Evolutionary conservation across 163 green algal species (phyloP).

Genomic region (Scenedesmus sp.): DNA sequence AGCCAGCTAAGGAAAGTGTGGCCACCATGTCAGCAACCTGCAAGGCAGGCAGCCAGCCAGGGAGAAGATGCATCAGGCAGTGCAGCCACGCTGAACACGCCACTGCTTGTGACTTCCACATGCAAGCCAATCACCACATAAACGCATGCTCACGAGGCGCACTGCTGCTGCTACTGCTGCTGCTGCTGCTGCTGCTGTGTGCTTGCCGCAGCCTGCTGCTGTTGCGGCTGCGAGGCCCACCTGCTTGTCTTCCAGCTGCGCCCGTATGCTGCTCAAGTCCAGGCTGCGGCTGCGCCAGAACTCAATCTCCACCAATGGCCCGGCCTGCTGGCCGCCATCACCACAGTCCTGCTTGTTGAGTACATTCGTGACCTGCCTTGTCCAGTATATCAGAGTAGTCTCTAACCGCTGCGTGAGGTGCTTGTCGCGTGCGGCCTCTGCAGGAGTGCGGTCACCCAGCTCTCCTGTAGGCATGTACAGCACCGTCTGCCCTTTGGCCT

Average conservation of each 20-base stretch:
- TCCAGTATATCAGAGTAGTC: constrained; percentile 90
- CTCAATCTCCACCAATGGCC: constrained; percentile 82
- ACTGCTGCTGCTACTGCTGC: background rate
- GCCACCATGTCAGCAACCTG: constrained; percentile 67
- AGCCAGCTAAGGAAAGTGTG: constrained; percentile 79
- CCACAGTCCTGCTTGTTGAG: constrained; percentile 35
- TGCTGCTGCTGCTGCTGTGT: background rate
- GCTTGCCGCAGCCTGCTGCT: background rate
- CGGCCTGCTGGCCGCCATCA: constrained; percentile 48
- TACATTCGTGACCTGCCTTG: constrained; percentile 66
- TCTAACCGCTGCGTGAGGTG: constrained; percentile 90
- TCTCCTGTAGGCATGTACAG: constrained; percentile 86
- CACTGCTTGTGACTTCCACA: background rate
- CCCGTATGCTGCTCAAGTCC: constrained; percentile 78
- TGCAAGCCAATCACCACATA: background rate
- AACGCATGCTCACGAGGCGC: background rate
- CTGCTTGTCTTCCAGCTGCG: constrained; percentile 77
- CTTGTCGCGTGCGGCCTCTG: constrained; percentile 61
- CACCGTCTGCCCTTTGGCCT: constrained; percentile 81
- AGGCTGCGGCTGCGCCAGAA: constrained; percentile 86
- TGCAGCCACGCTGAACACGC: background rate
- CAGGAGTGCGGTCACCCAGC: background rate
- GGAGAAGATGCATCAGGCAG: background rate
- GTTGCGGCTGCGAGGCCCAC: background rate
- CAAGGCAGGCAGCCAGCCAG: background rate